phyloP scores from a whole-genome alignment of 2,329 filamentous ascomycete genomes.

The Calonectria pseudoreteaudii region DNA sequence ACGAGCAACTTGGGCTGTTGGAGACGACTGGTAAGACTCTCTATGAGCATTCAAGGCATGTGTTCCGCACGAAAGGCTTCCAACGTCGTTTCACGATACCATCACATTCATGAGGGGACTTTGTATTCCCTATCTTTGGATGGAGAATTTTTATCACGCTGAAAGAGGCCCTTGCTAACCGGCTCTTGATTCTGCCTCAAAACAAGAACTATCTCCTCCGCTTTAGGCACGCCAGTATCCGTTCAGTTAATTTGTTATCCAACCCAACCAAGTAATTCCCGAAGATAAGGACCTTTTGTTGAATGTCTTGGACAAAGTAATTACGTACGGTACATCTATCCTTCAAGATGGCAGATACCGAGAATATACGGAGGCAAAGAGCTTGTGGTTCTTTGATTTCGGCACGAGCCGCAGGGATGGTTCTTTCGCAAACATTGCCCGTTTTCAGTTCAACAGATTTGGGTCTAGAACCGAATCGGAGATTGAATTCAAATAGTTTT shows the following conservation, averaged over 20 bases:
- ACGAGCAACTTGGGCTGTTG: background rate
- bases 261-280: background rate
- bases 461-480: too few relatives aligned
- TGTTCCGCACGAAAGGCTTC: background rate
- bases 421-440: background rate
- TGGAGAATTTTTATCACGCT: too few relatives aligned
- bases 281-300: background rate
- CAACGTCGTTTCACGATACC: background rate
- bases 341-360: background rate
- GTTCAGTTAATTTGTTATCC: background rate
- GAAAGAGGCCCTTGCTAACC: background rate
- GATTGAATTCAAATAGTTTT: background rate
- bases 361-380: background rate
- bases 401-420: background rate
- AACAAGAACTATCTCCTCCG: background rate
- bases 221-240: background rate
- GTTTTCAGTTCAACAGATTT: background rate
- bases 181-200: background rate
- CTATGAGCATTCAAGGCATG: background rate
- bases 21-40: background rate
- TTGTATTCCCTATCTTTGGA: background rate
- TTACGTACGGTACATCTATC: background rate
- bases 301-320: background rate
- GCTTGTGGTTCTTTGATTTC: background rate
- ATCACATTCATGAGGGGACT: background rate